Base-by-base conservation (phyloP, 768 basidiomycete genomes). In the Trametes villosa region DNA sequence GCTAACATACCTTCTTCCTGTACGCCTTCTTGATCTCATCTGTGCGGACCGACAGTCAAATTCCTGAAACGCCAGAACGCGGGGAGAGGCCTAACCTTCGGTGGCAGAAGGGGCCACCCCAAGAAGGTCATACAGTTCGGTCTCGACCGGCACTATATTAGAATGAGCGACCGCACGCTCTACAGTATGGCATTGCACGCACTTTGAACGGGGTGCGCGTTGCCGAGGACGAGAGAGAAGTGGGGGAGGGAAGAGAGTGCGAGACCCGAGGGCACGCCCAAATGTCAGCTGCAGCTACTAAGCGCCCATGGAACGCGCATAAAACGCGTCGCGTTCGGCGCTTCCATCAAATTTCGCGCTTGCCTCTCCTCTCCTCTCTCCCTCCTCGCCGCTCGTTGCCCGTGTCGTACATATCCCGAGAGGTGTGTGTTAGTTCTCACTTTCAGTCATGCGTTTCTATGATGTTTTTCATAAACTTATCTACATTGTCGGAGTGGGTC, bases 21-120 rank as follows among this genome's bases (percentile, higher is more conserved):
- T 98, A 98, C 17, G 95, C 95, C 71, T 91, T 92, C 76, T 95
- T 96, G 68, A 98, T 93, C 64, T 98, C 93, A 65, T 81, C 92
- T 89, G 64, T n/a, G n/a, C n/a, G n/a, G 45, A 41, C 26, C 18
- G 0, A 11, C 45, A 49, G 48, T 75, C 58, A 74, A 58, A 29
- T 48, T 47, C 27, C 26, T 31, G 59, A 46, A 46, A n/a, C 22
- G 2, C 9, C 5, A 33, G 36, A 52, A 50, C n/a, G 34, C 26
- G 30, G 30, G n/a, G 24, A 45, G 33, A 24, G 50, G 45, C 66
- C 76, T 48, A 71, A 92, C 92, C 88, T 80, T 89, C 88, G 31
- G 79, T 84, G 40, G 93, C 94, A 58, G 78, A 77, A 22, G 86
- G 78, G 46, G 83, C 69, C 27, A 96, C 85, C 27, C 89, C 93